These are phyloP conservation scores for Massospora cicadina DNA, from an alignment of 371 early-diverging fungal species.

Conservation along the genomic window DNA sequence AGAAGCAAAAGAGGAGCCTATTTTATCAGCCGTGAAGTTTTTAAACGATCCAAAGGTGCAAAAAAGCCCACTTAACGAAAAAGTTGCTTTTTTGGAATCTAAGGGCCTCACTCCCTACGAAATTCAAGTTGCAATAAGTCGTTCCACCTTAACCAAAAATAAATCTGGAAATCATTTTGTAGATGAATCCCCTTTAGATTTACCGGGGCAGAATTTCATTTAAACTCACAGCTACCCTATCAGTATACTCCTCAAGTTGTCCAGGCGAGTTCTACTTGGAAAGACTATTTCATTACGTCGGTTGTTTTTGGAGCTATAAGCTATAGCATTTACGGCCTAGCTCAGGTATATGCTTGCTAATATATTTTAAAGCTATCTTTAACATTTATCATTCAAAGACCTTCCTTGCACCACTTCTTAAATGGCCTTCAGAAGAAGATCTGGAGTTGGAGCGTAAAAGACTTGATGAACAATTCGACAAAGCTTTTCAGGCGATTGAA, in stretches of 20 bases:
- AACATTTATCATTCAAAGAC: slow-evolving; percentile 24
- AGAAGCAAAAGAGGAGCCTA: slow-evolving; percentile 43
- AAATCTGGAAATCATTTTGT: neutral
- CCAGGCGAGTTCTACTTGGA: slow-evolving; percentile 64
- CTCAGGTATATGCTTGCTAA: slow-evolving; percentile 32
- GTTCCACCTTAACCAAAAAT: slow-evolving; percentile 28
- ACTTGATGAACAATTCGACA: slow-evolving; percentile 53
- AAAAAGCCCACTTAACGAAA: slow-evolving; percentile 67
- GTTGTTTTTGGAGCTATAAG: slow-evolving; percentile 72
- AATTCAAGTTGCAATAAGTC: slow-evolving; percentile 75
- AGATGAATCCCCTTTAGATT: neutral
- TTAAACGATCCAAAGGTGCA: slow-evolving; percentile 84
- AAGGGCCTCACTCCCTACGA: slow-evolving; percentile 86
- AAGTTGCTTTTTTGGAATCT: slow-evolving; percentile 80
- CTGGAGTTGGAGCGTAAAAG: slow-evolving; percentile 50
- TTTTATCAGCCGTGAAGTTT: slow-evolving; percentile 78
- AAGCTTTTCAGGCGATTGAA: slow-evolving; percentile 51
- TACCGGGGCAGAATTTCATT: slow-evolving; percentile 17
- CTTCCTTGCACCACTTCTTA: slow-evolving; percentile 45
- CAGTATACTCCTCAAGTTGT: neutral
- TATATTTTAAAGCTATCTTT: slow-evolving; percentile 11
- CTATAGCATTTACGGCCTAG: slow-evolving; percentile 61
- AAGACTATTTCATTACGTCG: slow-evolving; percentile 79
- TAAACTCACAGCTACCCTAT: slow-evolving; percentile 4
- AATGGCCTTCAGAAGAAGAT: slow-evolving; percentile 41